Base-by-base conservation (phyloP, 257 asterid genomes). In the Knoxia roxburghii region DNA sequence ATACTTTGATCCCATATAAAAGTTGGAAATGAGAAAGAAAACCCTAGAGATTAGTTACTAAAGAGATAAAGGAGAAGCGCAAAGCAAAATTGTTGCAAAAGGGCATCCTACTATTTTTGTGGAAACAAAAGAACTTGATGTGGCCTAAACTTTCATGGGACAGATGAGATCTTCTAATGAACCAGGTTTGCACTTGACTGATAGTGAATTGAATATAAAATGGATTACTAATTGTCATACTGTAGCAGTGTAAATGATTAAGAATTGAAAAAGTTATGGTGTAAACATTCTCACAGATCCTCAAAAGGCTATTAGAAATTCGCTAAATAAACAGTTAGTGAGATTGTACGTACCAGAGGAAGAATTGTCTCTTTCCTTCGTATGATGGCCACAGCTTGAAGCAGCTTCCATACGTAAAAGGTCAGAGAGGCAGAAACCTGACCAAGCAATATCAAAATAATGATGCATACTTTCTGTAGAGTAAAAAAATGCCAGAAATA, bases 401-500 rank as follows among this genome's bases (percentile, higher is more conserved):
- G 84, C 72, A 55, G 79, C 64, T 61, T 89, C 95, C 89, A 81
- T 64, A 49, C 68, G 70, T 55, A 87, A 74, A 66, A 89, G 92
- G 48, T 89, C 95, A 60, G 61, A 70, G 49, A 87, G 92, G 76
- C 83, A 67, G 68, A 75, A 69, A 79, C 90, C 95, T 87, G 82
- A 65, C 53, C 27, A 74, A 66, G 57, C 12, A 32, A 56, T 73
- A 46, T 37, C 35, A 46, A 17, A 27, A 32, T 35, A 26, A 3
- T 65, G 46, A 35, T 33, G 27, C 3, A 53, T 39, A n/a, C 23
- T 15, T 26, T 5, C 4, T 27, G 24, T 7, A 24, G 30, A n/a
- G 27, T 46, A 29, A 50, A 23, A 46, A 45, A 24, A 50, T 24
- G 20, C 30, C 17, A 17, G 24, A 30, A 57, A 18, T 30, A 10